A percentile compares a stretch with the other conserved stretches of the same genome.
Evolutionary conservation across 2,329 filamentous ascomycete species (phyloP).

Genomic region (Ceratocystis diversiconidia): DNA sequence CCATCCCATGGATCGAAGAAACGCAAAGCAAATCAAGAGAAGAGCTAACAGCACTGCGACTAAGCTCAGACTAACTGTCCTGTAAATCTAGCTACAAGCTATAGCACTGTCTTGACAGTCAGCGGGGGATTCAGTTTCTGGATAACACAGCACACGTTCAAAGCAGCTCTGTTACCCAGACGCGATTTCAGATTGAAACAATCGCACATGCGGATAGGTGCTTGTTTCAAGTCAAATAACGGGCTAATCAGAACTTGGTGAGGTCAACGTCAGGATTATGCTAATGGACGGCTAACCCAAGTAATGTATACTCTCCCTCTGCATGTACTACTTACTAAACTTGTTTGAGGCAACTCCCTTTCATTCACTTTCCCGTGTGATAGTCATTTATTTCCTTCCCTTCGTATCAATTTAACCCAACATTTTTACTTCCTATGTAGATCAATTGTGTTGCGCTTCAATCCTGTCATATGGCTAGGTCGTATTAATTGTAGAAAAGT

Average conservation of each 20-base stretch:
- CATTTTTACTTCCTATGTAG: too few relatives aligned
- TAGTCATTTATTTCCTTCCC: too few relatives aligned
- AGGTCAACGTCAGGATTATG: background rate
- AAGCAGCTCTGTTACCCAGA: background rate
- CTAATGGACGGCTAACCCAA: slow-evolving; percentile 3
- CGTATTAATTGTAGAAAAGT: too few relatives aligned
- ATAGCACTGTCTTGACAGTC: background rate
- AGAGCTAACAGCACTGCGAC: background rate
- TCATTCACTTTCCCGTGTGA: too few relatives aligned
- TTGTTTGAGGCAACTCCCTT: background rate
- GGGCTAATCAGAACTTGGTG: background rate
- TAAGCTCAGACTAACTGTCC: background rate
- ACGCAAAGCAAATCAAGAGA: background rate
- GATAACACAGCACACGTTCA: background rate
- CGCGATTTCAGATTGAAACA: background rate
- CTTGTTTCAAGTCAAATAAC: background rate
- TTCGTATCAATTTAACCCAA: too few relatives aligned
- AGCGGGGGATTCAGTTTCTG: background rate
- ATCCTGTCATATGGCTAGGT: too few relatives aligned
- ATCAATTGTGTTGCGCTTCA: too few relatives aligned
- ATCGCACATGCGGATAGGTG: background rate
- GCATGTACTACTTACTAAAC: background rate
- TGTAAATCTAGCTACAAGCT: background rate
- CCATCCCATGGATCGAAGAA: background rate
- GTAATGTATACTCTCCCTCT: slow-evolving; percentile 1